Evolutionary conservation across 2,329 filamentous ascomycete genomes (phyloP).

Genomic region (Sphaerulina vaccinii): DNA sequence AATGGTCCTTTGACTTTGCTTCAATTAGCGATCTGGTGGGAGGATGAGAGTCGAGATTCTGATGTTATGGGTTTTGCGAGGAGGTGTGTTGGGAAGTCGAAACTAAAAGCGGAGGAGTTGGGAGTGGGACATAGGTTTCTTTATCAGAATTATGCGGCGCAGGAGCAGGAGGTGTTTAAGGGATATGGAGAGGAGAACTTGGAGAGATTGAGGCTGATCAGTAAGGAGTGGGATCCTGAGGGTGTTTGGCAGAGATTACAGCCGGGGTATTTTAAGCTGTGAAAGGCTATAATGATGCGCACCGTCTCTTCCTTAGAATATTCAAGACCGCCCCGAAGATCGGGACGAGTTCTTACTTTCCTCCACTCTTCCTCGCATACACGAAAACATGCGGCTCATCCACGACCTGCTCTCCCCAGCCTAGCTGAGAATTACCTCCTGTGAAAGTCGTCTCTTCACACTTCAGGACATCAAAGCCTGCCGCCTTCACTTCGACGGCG

Average conservation of each 20-base stretch:
- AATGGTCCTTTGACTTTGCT: constrained; percentile 16
- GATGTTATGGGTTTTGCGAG: constrained; percentile 2
- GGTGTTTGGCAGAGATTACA: constrained; percentile 19
- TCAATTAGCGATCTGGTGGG: constrained; percentile 8
- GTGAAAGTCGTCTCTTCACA: not conserved
- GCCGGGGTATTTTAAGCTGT: constrained; percentile 16
- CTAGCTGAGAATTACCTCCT: not conserved
- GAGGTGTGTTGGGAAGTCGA: constrained; percentile 3
- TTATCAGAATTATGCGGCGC: constrained; percentile 23
- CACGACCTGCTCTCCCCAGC: not conserved
- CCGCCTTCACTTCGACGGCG: not conserved
- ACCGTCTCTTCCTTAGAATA: too few species aligned
- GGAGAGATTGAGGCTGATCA: constrained; percentile 15
- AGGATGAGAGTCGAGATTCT: not conserved
- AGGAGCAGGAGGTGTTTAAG: constrained; percentile 17
- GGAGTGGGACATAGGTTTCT: constrained; percentile 7
- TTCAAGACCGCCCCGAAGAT: too few species aligned
- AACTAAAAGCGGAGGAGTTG: constrained; percentile 2
- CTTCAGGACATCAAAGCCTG: constrained; percentile 6
- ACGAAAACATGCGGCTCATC: constrained; percentile 5
- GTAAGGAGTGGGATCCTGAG: constrained; percentile 17
- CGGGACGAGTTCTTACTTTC: too few species aligned
- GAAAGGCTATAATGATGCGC: not conserved
- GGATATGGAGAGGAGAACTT: constrained; percentile 21
- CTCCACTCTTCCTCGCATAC: constrained; percentile 5